Evolutionary conservation across 2,329 filamentous ascomycete genomes (phyloP), one percentile per base, ranked within the genome.

Genomic region (Nothophoma quercina): DNA sequence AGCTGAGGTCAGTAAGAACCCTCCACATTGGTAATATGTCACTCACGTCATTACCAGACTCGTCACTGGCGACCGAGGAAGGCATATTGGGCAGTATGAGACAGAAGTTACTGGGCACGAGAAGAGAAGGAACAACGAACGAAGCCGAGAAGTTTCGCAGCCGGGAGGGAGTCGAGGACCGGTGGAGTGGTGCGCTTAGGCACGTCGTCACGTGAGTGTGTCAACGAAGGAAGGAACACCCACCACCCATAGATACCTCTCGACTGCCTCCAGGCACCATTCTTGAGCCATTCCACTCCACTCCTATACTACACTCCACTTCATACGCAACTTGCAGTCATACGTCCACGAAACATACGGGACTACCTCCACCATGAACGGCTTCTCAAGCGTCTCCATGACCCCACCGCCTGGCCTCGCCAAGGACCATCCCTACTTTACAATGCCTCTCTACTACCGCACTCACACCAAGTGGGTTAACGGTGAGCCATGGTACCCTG

Each of bases 11-110:
- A 38, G 41, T 18, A 19, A 10, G 1, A 1, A 5, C 13, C 9
- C 0, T 13, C 35, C 13, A n/a, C 0, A 7, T 9, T 1, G 22
- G 15, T 22, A 4, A 23, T 8, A 7, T 30, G 2, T 40, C 47
- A 59, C 67, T 56, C 61, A 81, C 81, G 62, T 84, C 83, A 22
- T 82, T 65, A 28, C 43, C 77, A 32, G 78, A 78, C 23, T 83
- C 82, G 51, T 84, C 82, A 52, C 78, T 80, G 33, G 77, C 72
- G 7, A 81, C 77, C 22, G 83, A 85, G 33, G 73, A 79, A 55
- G 83, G 67, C 53, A 49, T 46, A 25, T 15, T 45, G 38, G 21
- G 44, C 26, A 22, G 25, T 41, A 10, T 18, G 35, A 25, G 34
- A 51, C n/a, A 33, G 19, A 43, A 43, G 36, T 10, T 48, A 46